A percentile compares a stretch with the other conserved stretches of the same genome.
Evolutionary conservation across 225 moss, liverwort and hornwort species (phyloP).

Genomic region (Rhytidiadelphus loreus): DNA sequence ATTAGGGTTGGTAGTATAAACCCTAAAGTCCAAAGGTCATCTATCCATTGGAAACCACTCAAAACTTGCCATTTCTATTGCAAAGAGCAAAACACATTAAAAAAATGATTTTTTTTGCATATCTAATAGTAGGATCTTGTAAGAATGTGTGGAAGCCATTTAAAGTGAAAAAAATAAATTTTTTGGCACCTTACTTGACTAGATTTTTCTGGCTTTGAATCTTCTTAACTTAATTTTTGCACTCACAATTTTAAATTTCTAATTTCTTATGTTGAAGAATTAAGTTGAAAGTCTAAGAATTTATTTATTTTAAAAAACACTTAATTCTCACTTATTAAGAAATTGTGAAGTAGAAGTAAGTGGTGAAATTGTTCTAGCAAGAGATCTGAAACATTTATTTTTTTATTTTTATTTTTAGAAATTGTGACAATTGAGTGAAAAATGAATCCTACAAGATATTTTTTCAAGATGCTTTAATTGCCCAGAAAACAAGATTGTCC

Average conservation of each 20-base stretch:
- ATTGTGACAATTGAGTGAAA: not conserved
- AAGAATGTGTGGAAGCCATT: not conserved
- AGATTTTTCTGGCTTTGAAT: not conserved
- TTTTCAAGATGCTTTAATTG: not conserved
- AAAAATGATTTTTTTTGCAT: too few relatives aligned
- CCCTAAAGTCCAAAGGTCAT: not conserved
- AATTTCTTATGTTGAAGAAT: not conserved
- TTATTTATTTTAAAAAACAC: not conserved
- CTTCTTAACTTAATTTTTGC: not conserved
- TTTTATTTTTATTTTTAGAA: too few relatives aligned
- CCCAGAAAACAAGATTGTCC: not conserved
- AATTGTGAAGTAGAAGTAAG: too few relatives aligned
- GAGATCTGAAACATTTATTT: not conserved
- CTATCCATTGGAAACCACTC: not conserved
- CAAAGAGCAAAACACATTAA: not conserved
- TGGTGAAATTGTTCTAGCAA: not conserved
- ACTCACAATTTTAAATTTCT: not conserved
- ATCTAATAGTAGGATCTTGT: not conserved
- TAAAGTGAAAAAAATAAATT: not conserved
- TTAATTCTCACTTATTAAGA: too few relatives aligned
- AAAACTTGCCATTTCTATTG: not conserved
- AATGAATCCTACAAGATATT: not conserved
- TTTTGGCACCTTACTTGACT: not conserved
- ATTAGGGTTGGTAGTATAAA: too few relatives aligned
- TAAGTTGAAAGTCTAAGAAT: not conserved